Evolutionary conservation across 2,329 filamentous ascomycete genomes (phyloP), one percentile per base, ranked within the genome.

Genomic region (Alternaria brassicicola): DNA sequence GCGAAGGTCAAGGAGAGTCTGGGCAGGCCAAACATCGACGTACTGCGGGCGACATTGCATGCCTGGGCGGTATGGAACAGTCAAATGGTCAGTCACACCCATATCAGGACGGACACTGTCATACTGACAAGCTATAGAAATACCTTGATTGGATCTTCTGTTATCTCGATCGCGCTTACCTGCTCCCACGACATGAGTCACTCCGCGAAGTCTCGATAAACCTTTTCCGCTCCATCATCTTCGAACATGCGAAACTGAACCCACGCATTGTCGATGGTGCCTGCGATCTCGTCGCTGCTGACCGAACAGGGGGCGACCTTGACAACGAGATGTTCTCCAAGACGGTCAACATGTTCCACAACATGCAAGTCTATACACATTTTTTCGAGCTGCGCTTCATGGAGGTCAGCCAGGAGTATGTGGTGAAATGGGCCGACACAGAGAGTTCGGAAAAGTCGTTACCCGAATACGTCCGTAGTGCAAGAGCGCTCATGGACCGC

Each of bases 121-220:
- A 39, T 31, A 58, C 64, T 68, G 36, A 71, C 33, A 42, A 23
- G 17, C 21, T 43, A 49, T 66, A 93, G 88, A 85, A 88, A 64
- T 88, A 89, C 13, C 86, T 99, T 51, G 87, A 93, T 47, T 94
- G 91, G 63, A 90, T 96, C 36, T 98, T 97, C 78, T 96, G 93
- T 79, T 99, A 93, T 72, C 85, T 99, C 64, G 94, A 99, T 75
- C 88, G 95, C 62, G 91, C 93, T 2, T 97, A 93, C 72, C 83
- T 99, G 7, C 82, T 97, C 2, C 88, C 89, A 56, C 88, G 88
- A 43, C 88, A 89, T 65, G 86, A 89, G 21, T 90, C 90, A 31
- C 87, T 99, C 55, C 90, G 93, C 70, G 92, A 96, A 71, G 88
- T 96, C 81, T 87, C 89, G 5, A 87, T 95, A 54, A 79, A 83